These are phyloP conservation scores for Scortechinia acanthostroma DNA, from an alignment of 2,329 filamentous ascomycete species.

Conservation along the genomic window DNA sequence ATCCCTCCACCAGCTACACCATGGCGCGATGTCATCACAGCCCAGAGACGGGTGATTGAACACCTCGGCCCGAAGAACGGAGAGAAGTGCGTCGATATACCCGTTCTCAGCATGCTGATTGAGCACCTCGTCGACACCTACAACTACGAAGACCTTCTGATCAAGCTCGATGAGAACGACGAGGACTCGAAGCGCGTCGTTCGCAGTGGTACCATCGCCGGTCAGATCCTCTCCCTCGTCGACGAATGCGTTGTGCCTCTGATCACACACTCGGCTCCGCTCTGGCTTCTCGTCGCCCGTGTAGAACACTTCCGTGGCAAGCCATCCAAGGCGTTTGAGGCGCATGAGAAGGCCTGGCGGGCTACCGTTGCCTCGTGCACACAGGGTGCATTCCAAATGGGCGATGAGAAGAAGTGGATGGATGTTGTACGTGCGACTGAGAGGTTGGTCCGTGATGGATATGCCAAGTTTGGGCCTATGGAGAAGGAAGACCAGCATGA, in stretches of 20 bases:
- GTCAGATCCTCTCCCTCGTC: slow-evolving; percentile 40
- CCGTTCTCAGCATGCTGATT: slow-evolving; percentile 47
- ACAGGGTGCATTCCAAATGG: slow-evolving; percentile 18
- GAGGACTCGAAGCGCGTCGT: neutral
- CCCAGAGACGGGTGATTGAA: slow-evolving; percentile 51
- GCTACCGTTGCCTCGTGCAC: slow-evolving; percentile 34
- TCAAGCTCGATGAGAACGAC: neutral
- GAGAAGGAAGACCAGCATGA: slow-evolving; percentile 36
- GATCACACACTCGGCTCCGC: slow-evolving; percentile 47
- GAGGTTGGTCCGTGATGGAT: slow-evolving; percentile 46
- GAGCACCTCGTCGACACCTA: slow-evolving; percentile 35
- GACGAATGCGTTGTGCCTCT: slow-evolving; percentile 50
- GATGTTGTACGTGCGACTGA: slow-evolving; percentile 53
- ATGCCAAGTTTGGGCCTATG: slow-evolving; percentile 44
- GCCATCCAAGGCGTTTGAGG: slow-evolving; percentile 47
- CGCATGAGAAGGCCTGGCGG: slow-evolving; percentile 62
- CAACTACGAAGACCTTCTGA: neutral
- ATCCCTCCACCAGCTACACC: slow-evolving; percentile 41
- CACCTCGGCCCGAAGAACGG: slow-evolving; percentile 46
- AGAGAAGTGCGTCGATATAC: slow-evolving; percentile 49
- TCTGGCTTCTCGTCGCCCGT: slow-evolving; percentile 51
- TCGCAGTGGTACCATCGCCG: neutral
- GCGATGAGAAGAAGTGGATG: slow-evolving; percentile 42
- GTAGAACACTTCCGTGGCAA: slow-evolving; percentile 47
- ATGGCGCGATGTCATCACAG: slow-evolving; percentile 49